Evolutionary conservation across 371 early-diverging fungal species (phyloP).

Genomic region (Mortierella sp.): DNA sequence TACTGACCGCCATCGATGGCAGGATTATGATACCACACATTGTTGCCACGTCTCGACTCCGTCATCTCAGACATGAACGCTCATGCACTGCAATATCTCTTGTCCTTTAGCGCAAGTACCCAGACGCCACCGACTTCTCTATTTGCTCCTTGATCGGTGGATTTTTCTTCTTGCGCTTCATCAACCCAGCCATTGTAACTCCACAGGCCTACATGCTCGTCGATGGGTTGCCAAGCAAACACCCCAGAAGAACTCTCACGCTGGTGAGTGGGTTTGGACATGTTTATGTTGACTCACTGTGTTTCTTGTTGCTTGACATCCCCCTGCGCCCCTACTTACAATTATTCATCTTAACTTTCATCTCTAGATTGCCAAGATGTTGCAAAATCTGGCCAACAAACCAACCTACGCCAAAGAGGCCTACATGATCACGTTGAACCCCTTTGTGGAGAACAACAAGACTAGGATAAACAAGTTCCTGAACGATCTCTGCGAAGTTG

Average conservation of each 20-base stretch:
- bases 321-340: not conserved
- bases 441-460: constrained; percentile 91
- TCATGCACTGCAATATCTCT: not conserved
- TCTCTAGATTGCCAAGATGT: constrained; percentile 82
- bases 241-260: constrained; percentile 89
- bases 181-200: constrained; percentile 97
- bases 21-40: not conserved
- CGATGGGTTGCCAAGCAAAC: constrained; percentile 81
- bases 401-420: constrained; percentile 93
- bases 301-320: not conserved
- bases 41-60: too few species aligned
- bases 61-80: not conserved
- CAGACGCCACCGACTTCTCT: constrained; percentile 86
- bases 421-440: constrained; percentile 90
- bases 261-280: constrained; percentile 73
- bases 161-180: constrained; percentile 96
- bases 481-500: constrained; percentile 92
- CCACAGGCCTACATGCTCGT: constrained; percentile 94
- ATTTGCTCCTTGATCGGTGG: constrained; percentile 96
- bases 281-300: not conserved
- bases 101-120: constrained; percentile 76
- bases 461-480: constrained; percentile 87
- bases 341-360: not conserved
- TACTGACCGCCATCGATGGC: too few species aligned
- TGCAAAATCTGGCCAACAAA: constrained; percentile 94